phyloP scores from a whole-genome alignment of 2,329 filamentous ascomycete species.

The Salinomyces thailandicus region DNA sequence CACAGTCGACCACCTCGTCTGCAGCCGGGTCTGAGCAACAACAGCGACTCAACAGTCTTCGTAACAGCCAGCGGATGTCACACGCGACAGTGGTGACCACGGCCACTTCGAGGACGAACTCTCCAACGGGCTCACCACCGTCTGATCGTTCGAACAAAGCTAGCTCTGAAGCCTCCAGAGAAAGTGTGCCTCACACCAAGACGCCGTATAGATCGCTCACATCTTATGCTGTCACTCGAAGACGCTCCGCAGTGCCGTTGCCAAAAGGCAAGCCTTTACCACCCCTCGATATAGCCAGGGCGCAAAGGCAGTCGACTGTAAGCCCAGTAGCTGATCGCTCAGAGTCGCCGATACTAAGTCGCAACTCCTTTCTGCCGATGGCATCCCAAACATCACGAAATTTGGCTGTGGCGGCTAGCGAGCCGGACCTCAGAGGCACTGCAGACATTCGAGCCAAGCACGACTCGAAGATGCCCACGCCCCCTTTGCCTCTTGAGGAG shows the following conservation, averaged over 20 bases:
- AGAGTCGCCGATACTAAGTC: slow-evolving; percentile 4
- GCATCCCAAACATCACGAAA: too few relatives aligned
- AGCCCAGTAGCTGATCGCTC: neutral
- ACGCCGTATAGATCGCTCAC: slow-evolving; percentile 15
- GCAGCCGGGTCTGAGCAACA: slow-evolving; percentile 17
- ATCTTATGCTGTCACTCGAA: slow-evolving; percentile 15
- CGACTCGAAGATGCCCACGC: slow-evolving; percentile 12
- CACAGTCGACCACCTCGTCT: slow-evolving; percentile 17
- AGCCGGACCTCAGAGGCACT: slow-evolving; percentile 6
- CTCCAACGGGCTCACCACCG: slow-evolving; percentile 17
- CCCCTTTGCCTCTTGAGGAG: slow-evolving; percentile 6
- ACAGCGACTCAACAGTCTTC: slow-evolving; percentile 18
- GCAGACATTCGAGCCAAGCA: slow-evolving; percentile 5
- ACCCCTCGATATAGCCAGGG: neutral
- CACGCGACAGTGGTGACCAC: slow-evolving; percentile 15
- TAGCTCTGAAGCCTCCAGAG: slow-evolving; percentile 8
- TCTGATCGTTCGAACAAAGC: slow-evolving; percentile 12
- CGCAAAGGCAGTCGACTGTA: neutral
- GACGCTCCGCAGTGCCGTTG: slow-evolving; percentile 16
- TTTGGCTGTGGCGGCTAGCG: slow-evolving; percentile 6
- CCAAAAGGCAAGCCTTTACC: neutral
- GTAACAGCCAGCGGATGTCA: slow-evolving; percentile 22
- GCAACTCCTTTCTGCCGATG: too few relatives aligned
- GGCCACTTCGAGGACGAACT: slow-evolving; percentile 20
- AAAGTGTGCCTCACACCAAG: slow-evolving; percentile 6